Evolutionary conservation across 805 yeast species (phyloP), one percentile per base, ranked within the genome.

Genomic region (Hanseniaspora taiwanica): DNA sequence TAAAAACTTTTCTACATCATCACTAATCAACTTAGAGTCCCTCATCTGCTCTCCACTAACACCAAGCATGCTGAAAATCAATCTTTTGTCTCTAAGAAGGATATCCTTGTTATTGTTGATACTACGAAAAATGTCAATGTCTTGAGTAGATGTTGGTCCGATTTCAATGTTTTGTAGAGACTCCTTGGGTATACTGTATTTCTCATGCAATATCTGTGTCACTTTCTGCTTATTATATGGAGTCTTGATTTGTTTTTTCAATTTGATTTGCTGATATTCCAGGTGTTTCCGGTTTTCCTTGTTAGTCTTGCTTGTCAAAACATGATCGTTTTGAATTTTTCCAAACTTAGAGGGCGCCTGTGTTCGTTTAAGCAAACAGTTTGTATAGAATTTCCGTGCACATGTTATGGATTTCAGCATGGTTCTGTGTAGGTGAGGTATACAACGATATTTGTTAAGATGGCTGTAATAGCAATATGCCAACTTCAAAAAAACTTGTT

Each of bases 31-130:
- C 38, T 63, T 62, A 0, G 85, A 71, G 52, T 81, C 84, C 38
- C 66, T 57, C 25, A 81, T 45, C 51, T 75, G 81, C 21, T 63
- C 64, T 4, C 71, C 74, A 23, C 71, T 71, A 0, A 75, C 68
- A 2, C 87, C 89, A 20, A 81, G 52, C 5, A 79, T 59, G 2
- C 69, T 64, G 50, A 71, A 71, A 32, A 74, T 47, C 42, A 80
- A 55, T 38, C 73, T 56, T 39, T 62, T 59, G 46, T 76, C 72
- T 6, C 54, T 62, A 2, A 59, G 45, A n/a, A 42, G 27, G 2
- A 57, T 41, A 18, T 33, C 23, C 12, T 20, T 20, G 23, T 33
- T 33, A 23, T 19, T 33, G 23, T 19, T 29, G 18, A 29, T 29
- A n/a, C 17, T 29, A 9, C 33, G 16, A 34, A 64, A 46, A 38